Percentiles rank a stretch among this genome's conserved stretches.
phyloP scores from a whole-genome alignment of 2,329 filamentous ascomycete species.

The Fusarium coicis region DNA sequence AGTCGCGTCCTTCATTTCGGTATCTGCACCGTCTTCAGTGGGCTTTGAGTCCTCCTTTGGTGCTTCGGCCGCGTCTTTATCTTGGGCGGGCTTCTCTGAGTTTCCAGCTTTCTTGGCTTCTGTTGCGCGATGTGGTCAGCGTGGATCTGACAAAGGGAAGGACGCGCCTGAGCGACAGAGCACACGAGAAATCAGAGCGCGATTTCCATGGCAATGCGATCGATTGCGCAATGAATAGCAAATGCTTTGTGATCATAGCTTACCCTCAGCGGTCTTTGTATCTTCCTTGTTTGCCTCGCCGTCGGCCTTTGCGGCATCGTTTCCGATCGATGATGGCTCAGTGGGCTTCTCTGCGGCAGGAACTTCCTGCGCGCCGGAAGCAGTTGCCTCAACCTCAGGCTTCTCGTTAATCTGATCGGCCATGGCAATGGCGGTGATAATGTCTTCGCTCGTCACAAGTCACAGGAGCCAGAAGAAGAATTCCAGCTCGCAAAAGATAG shows the following conservation, averaged over 20 bases:
- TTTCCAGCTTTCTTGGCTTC: constrained; percentile 45
- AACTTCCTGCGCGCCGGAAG: constrained; percentile 46
- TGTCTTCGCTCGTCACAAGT: constrained; percentile 36
- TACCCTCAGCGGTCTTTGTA: constrained; percentile 47
- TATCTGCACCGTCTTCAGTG: constrained; percentile 50
- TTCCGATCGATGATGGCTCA: constrained; percentile 37
- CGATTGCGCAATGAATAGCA: constrained; percentile 13
- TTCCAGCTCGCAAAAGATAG: constrained; percentile 35
- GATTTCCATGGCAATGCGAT: constrained; percentile 11
- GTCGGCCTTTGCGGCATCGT: constrained; percentile 40
- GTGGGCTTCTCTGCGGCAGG: constrained; percentile 39
- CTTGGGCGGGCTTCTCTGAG: constrained; percentile 46
- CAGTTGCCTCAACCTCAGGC: constrained; percentile 49
- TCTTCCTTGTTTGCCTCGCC: constrained; percentile 43
- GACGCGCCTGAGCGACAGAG: constrained; percentile 33
- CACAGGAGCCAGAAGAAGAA: constrained; percentile 31
- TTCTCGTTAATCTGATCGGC: constrained; percentile 53
- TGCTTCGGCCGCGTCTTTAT: constrained; percentile 43
- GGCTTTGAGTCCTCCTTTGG: constrained; percentile 41
- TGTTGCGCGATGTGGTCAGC: constrained; percentile 44
- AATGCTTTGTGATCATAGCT: constrained; percentile 29
- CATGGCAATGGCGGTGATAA: constrained; percentile 47
- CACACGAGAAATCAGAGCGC: constrained; percentile 24
- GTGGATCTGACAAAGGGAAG: constrained; percentile 29
- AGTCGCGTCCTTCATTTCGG: constrained; percentile 63